phyloP scores from a whole-genome alignment of 805 yeast species.

The Metschnikowia koreensis region DNA sequence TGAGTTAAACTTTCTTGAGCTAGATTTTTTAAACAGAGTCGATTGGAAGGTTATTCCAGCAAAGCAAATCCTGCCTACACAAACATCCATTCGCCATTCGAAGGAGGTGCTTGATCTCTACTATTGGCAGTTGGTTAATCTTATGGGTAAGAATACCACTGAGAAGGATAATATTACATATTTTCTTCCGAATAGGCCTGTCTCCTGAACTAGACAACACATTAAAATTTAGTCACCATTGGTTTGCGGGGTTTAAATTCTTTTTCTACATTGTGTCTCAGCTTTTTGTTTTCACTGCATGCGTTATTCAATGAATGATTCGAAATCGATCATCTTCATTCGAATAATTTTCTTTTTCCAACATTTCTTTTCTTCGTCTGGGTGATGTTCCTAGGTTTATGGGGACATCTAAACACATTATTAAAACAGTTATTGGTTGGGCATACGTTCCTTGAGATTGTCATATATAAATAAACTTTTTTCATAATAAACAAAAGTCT shows the following conservation, averaged over 20 bases:
- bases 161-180: constrained; percentile 14
- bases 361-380: background rate
- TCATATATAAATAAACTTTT: background rate
- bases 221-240: background rate
- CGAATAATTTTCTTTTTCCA: background rate
- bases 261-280: background rate
- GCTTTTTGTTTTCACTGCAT: background rate
- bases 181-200: background rate
- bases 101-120: constrained; percentile 41
- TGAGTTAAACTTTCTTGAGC: constrained; percentile 83
- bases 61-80: constrained; percentile 25
- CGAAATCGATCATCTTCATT: too few species aligned
- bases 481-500: background rate
- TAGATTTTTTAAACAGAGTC: constrained; percentile 79
- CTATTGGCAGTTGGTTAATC: constrained; percentile 37
- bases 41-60: constrained; percentile 58
- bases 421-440: background rate
- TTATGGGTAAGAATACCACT: constrained; percentile 37
- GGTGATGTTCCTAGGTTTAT: background rate
- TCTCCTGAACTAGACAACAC: background rate
- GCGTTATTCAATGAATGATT: background rate
- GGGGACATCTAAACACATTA: background rate
- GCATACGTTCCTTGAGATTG: background rate
- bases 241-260: background rate
- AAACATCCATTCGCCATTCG: constrained; percentile 28